Evolutionary conservation across 805 yeast genomes (phyloP).

Genomic region (Ascoidea tarda): DNA sequence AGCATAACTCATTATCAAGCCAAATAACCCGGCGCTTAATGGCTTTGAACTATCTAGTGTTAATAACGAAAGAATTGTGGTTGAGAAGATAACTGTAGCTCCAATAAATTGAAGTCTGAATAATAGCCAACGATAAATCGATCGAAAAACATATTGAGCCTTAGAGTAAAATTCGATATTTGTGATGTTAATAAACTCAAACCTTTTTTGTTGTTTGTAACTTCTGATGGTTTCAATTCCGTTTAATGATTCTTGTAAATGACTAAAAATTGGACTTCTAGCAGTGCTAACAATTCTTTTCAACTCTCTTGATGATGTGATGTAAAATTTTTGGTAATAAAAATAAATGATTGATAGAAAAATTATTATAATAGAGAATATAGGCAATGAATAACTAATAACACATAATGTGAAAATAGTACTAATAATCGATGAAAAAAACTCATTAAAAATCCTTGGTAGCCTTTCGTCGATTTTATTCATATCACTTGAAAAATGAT

Average conservation of each 20-base stretch:
- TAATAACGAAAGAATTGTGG: conserved; percentile 32
- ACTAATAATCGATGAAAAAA: conserved; percentile 29
- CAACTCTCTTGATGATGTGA: conserved; percentile 60
- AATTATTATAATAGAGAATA: conserved; percentile 31
- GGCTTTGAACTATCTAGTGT: conserved; percentile 25
- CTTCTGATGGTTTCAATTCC: conserved; percentile 75
- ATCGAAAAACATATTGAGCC: conserved; percentile 34
- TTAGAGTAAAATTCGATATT: conserved; percentile 36
- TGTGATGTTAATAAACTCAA: conserved; percentile 36
- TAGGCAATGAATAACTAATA: conserved; percentile 39
- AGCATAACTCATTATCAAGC: conserved; percentile 52
- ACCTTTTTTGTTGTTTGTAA: conserved; percentile 49
- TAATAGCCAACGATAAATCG: conserved; percentile 52
- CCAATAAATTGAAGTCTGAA: conserved; percentile 53
- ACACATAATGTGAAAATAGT: conserved; percentile 36
- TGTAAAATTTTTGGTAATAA: conserved; percentile 60
- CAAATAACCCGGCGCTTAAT: conserved; percentile 43
- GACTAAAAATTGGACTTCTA: conserved; percentile 66
- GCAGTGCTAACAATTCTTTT: conserved; percentile 59
- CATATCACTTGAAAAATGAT: conserved; percentile 52
- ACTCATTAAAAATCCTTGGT: conserved; percentile 38
- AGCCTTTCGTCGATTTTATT: conserved; percentile 39
- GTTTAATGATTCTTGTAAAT: conserved; percentile 63
- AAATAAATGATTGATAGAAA: conserved; percentile 37
- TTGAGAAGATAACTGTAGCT: conserved; percentile 34